Base-by-base conservation (phyloP, 2,329 filamentous ascomycete genomes). In the Neofusicoccum cordaticola region DNA sequence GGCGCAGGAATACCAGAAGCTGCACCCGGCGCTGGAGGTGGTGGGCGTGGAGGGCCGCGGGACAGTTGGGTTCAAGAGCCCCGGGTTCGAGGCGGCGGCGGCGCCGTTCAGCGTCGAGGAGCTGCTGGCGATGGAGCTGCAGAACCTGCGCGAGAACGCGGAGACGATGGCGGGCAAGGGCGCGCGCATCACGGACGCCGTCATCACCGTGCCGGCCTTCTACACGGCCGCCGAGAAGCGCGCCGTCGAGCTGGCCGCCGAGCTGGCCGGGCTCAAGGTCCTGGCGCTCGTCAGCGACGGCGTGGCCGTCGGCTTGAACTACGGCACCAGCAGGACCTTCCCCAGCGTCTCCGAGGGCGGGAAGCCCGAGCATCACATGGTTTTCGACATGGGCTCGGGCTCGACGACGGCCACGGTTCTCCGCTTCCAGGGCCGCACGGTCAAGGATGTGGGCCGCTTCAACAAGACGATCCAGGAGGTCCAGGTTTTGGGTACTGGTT, bases 381-480 rank as follows among this genome's bases (percentile, higher is more conserved):
- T 99, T 35, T 99, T 95, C 74, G 95, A 99, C 75, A 98, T 99
- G 93, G 95, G 95, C 69, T 93, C 95, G 69, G 95, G 95, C 4
- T 97, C 92, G 51, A 91, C 94, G 37, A 96, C 92, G 71, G 94
- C 94, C 4, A 95, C 93, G 6, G 82, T 99, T 61, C 80, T 99
- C 75, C 90, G 89, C 72, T 97, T 99, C 80, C 93, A 97, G 77
- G 90, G 91, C 74, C 89, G 90, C 70, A 88, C 85, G 1, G 89
- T 98, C 67, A 99, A 98, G 83, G 94, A 97, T 71, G 80, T 94
- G 63, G 93, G 93, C 69, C 93, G 91, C 77, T 94, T 87, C 82
- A 98, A 97, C 84, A 98, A 98, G 86, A 97, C 93, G 1, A 81
- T 99, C 37, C 95, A 98, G 75, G 95, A 99, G 76, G 90, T 98